phyloP scores from a whole-genome alignment of 768 basidiomycete species.

The Ramaria rubella region DNA sequence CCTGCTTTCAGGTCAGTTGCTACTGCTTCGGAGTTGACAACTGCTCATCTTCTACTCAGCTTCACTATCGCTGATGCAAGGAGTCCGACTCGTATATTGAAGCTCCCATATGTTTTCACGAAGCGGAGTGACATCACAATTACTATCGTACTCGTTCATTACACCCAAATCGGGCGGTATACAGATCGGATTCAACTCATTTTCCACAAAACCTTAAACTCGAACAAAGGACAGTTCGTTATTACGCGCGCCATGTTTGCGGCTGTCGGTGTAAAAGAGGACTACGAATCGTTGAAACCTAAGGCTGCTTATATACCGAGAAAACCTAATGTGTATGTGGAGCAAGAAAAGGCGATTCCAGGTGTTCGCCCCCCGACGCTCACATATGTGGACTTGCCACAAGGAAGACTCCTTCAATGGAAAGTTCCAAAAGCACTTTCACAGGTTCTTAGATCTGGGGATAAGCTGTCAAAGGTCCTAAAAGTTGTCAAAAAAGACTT shows the following conservation, averaged over 20 bases:
- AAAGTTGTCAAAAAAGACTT: slow-evolving; percentile 10
- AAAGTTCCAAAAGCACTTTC: neutral
- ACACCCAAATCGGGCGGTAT: slow-evolving; percentile 33
- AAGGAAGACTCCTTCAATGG: no score
- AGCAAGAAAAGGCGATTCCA: slow-evolving; percentile 14
- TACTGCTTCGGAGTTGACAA: slow-evolving; percentile 24
- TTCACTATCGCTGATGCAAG: neutral
- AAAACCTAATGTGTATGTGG: slow-evolving; percentile 19
- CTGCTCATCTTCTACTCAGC: slow-evolving; percentile 24
- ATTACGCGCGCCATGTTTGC: slow-evolving; percentile 41
- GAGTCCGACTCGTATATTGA: neutral
- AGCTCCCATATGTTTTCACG: neutral
- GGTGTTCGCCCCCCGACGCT: slow-evolving; percentile 13
- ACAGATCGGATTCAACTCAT: slow-evolving; percentile 48
- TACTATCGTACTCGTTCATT: neutral
- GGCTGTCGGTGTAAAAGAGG: slow-evolving; percentile 40
- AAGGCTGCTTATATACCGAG: slow-evolving; percentile 41
- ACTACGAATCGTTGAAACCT: slow-evolving; percentile 42
- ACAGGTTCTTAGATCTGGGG: slow-evolving; percentile 14
- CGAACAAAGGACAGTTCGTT: slow-evolving; percentile 36
- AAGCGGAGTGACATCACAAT: neutral
- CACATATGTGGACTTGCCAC: slow-evolving; percentile 21
- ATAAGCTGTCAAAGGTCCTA: slow-evolving; percentile 8
- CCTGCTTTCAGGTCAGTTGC: slow-evolving; percentile 20
- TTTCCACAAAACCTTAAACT: slow-evolving; percentile 38